A percentile compares a stretch with the other conserved stretches of the same genome.
Conservation (phyloP, 176 grass and related monocot genomes). For the Triticum monococcum region DNA sequence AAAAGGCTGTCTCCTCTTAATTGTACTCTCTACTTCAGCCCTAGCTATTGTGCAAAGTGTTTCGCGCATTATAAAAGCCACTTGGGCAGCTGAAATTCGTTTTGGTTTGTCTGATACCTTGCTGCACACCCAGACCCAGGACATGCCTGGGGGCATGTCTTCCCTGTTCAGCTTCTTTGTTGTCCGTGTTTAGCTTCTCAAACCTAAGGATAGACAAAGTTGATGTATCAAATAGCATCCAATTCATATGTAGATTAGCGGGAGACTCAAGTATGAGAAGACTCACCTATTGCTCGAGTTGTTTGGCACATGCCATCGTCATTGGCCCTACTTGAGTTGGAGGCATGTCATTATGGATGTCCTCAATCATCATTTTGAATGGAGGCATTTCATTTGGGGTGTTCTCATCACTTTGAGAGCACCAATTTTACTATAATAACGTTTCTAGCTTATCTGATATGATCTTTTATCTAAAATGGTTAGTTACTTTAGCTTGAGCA, state of each 20-base stretch:
- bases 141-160: background rate
- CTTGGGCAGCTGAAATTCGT: background rate
- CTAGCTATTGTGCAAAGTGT: background rate
- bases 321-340: background rate
- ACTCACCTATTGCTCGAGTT: background rate
- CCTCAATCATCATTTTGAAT: background rate
- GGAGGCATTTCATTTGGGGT: background rate
- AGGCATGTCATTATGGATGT: background rate
- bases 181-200: background rate
- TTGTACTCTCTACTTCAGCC: background rate
- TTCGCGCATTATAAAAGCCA: background rate
- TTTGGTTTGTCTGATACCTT: background rate
- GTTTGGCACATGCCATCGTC: background rate
- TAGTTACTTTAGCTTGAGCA: background rate
- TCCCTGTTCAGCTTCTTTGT: background rate
- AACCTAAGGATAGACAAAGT: background rate
- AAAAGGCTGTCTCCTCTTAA: background rate
- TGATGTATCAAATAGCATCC: background rate
- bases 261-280: background rate
- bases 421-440: background rate
- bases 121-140: background rate
- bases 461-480: background rate
- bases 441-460: background rate
- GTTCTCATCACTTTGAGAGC: background rate
- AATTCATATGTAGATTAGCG: background rate